Conservation (phyloP, 257 asterid genomes). For the Craterostigma plantagineum region DNA sequence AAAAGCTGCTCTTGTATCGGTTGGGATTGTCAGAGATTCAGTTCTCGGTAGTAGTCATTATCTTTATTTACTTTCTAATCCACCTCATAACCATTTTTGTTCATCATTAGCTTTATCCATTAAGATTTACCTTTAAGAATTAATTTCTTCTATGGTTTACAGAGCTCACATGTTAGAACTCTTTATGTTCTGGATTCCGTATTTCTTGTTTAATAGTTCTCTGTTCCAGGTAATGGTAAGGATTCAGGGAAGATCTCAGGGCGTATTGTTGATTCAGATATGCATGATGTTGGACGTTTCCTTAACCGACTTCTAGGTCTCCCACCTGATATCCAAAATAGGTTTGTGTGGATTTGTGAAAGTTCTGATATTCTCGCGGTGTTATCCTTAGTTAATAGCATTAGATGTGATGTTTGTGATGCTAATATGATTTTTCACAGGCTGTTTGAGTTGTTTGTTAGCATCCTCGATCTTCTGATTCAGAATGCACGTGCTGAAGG, state of each 20-base stretch:
- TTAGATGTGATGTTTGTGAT: conserved; percentile 1
- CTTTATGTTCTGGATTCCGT: too few species aligned
- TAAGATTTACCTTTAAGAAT: background rate
- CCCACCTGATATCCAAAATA: conserved; percentile 83
- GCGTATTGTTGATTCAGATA: conserved; percentile 80
- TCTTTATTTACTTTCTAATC: too few species aligned
- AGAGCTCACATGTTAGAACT: conserved; percentile 3
- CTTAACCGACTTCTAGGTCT: conserved; percentile 92
- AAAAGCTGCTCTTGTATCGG: conserved; percentile 83
- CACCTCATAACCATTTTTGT: background rate
- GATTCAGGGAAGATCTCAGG: conserved; percentile 65
- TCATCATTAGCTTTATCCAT: too few species aligned
- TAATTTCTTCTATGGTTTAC: conserved; percentile 3
- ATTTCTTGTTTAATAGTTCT: conserved; percentile 7
- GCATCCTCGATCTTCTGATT: conserved; percentile 62
- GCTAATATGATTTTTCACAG: conserved; percentile 19
- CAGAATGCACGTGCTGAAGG: conserved; percentile 82
- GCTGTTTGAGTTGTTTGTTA: conserved; percentile 83
- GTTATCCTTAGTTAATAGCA: conserved; percentile 10
- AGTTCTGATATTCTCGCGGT: conserved; percentile 2
- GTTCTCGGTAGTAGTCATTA: conserved; percentile 41
- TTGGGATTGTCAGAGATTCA: conserved; percentile 76
- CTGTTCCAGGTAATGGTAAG: conserved; percentile 50
- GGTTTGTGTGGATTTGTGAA: conserved; percentile 32
- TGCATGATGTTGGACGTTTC: conserved; percentile 94